phyloP scores from a whole-genome alignment of 148 eudicot genomes.

The Chenopodium suecicum region DNA sequence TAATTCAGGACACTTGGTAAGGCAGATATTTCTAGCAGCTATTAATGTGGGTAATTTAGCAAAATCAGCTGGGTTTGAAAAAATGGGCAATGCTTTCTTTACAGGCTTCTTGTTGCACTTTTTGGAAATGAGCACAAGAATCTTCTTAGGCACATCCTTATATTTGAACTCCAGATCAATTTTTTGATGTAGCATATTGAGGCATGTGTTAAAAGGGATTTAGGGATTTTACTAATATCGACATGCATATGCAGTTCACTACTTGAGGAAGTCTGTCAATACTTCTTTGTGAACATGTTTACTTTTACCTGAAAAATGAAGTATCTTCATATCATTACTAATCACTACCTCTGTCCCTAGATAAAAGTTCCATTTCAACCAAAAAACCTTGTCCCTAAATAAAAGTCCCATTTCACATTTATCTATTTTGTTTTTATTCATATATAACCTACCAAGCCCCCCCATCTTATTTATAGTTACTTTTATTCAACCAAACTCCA shows the following conservation, averaged over 20 bases:
- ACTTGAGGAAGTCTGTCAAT: background rate
- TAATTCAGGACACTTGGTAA: background rate
- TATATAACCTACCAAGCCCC: no score
- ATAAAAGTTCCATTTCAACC: no score
- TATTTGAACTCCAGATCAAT: background rate
- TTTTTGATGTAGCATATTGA: background rate
- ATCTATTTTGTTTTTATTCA: no score
- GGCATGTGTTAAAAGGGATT: background rate
- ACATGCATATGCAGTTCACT: constrained; percentile 2
- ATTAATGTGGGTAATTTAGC: background rate
- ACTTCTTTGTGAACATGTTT: background rate
- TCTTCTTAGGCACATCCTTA: background rate
- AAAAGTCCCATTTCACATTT: no score
- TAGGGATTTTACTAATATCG: background rate
- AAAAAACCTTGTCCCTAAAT: no score
- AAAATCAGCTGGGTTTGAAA: background rate
- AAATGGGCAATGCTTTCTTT: background rate
- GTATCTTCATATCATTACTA: background rate
- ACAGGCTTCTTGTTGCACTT: constrained; percentile 5
- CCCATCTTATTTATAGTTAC: no score
- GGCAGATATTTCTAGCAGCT: background rate
- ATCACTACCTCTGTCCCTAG: background rate
- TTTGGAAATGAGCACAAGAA: background rate
- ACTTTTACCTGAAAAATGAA: background rate
- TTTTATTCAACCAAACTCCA: no score